phyloP scores from a whole-genome alignment of 2,329 filamentous ascomycete species.

The Orbilia ellipsospora region DNA sequence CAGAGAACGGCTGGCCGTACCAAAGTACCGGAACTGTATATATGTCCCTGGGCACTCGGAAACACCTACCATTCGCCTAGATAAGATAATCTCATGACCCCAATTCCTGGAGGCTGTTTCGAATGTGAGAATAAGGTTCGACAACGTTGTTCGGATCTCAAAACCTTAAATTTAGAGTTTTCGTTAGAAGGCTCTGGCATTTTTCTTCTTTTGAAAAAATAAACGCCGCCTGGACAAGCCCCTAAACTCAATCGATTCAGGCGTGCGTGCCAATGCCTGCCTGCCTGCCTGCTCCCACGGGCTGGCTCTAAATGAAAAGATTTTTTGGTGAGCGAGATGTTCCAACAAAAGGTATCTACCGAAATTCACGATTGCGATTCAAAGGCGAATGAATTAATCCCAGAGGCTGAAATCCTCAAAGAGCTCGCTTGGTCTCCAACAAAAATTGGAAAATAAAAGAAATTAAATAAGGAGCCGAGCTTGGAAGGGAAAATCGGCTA shows the following conservation, averaged over 20 bases:
- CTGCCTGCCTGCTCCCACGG: too few species aligned
- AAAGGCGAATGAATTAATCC: too few species aligned
- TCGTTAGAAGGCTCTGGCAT: constrained; percentile 42
- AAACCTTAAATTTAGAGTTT: constrained; percentile 57
- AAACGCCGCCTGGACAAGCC: constrained; percentile 14
- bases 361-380: too few species aligned
- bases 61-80: constrained; percentile 30
- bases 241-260: constrained; percentile 28
- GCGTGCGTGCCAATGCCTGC: too few species aligned
- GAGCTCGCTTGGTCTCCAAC: too few species aligned
- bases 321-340: too few species aligned
- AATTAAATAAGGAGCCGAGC: too few species aligned
- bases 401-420: too few species aligned
- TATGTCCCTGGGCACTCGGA: not conserved
- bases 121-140: constrained; percentile 54
- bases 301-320: too few species aligned
- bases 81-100: constrained; percentile 23
- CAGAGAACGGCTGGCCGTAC: not conserved
- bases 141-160: constrained; percentile 56
- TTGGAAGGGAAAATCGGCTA: too few species aligned
- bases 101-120: constrained; percentile 1
- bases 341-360: too few species aligned
- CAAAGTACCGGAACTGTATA: not conserved
- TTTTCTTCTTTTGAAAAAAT: constrained; percentile 45
- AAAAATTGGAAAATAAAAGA: too few species aligned